Conservation (phyloP, 2,329 filamentous ascomycete species). For the Amauroascus niger region DNA sequence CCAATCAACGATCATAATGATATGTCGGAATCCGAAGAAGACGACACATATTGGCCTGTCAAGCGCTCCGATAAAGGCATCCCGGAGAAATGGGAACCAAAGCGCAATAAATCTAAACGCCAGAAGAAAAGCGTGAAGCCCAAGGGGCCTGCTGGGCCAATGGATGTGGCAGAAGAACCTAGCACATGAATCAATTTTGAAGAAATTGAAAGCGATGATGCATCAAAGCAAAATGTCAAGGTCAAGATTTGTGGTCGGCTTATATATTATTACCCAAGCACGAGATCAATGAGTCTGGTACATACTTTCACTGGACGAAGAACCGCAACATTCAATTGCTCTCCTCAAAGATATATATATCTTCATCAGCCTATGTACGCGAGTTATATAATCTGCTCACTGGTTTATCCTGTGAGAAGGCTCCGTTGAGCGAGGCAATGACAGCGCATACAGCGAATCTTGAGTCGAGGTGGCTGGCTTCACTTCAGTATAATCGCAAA, state of each 20-base stretch:
- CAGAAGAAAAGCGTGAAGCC: neutral
- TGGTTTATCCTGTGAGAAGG: too few species aligned
- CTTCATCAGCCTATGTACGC: too few species aligned
- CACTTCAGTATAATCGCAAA: conserved; percentile 45
- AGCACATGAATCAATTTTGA: conserved; percentile 29
- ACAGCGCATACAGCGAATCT: too few species aligned
- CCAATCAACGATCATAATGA: conserved; percentile 15
- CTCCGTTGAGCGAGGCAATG: too few species aligned
- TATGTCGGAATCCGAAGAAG: conserved; percentile 14
- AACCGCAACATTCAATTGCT: too few species aligned
- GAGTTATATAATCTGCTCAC: too few species aligned
- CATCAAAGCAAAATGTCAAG: conserved; percentile 29
- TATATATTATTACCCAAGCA: conserved; percentile 45
- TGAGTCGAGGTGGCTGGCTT: conserved; percentile 43
- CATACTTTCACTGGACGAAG: too few species aligned
- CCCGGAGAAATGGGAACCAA: conserved; percentile 23
- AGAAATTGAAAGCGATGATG: conserved; percentile 25
- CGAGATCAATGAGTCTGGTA: conserved; percentile 39
- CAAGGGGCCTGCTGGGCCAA: neutral
- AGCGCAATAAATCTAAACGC: conserved; percentile 24
- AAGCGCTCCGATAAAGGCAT: conserved; percentile 22
- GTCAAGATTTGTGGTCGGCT: conserved; percentile 41
- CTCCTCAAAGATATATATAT: too few species aligned
- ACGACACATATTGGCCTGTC: conserved; percentile 19
- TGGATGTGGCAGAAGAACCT: conserved; percentile 13